phyloP scores from a whole-genome alignment of 768 basidiomycete species.

The Boletales sp. region DNA sequence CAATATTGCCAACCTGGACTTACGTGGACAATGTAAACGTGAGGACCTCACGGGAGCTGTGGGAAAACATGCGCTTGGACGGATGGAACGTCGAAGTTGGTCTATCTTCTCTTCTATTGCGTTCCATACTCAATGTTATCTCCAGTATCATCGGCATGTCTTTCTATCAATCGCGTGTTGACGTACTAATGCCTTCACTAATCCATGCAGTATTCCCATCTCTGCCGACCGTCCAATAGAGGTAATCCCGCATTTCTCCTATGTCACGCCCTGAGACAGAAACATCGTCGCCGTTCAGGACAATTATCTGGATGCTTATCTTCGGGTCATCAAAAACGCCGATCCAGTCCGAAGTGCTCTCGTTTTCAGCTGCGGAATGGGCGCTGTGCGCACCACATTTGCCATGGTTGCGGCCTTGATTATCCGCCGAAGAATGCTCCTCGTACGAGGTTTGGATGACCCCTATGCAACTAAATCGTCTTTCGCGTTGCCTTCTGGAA shows the following conservation, averaged over 20 bases:
- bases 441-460: constrained; percentile 64
- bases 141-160: constrained; percentile 72
- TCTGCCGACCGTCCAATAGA: constrained; percentile 90
- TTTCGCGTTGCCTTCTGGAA: constrained; percentile 6
- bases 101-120: background rate
- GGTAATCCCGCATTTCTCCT: constrained; percentile 36
- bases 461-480: constrained; percentile 58
- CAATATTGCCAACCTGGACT: constrained; percentile 92
- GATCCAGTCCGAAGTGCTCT: constrained; percentile 81
- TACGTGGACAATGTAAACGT: constrained; percentile 80
- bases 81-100: constrained; percentile 91
- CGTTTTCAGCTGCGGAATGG: constrained; percentile 96
- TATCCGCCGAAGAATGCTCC: constrained; percentile 71
- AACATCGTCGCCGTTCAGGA: constrained; percentile 43
- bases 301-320: constrained; percentile 94
- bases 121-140: constrained; percentile 9
- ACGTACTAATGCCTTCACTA: constrained; percentile 10
- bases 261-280: background rate
- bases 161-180: background rate
- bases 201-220: constrained; percentile 75
- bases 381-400: constrained; percentile 93
- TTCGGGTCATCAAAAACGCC: constrained; percentile 71
- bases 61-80: constrained; percentile 68
- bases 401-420: constrained; percentile 95
- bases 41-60: constrained; percentile 85